A percentile compares a stretch with the other conserved stretches of the same genome.
These are phyloP conservation scores for Populus davidiana DNA, from an alignment of 345 rosid genomes.

Conservation along the genomic window DNA sequence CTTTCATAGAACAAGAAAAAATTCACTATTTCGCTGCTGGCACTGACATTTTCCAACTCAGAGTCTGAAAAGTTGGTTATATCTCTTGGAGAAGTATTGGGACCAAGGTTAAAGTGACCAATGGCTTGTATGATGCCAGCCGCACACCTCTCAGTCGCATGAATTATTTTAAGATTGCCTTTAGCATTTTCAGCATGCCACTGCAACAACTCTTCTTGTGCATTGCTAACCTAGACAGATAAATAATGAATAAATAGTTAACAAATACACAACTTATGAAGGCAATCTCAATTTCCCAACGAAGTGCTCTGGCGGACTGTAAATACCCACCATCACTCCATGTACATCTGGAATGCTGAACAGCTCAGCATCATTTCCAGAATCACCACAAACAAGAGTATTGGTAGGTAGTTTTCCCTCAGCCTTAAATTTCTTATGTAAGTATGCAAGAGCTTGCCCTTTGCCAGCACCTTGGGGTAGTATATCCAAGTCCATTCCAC, in stretches of 20 bases:
- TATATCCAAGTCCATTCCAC: conserved; percentile 92
- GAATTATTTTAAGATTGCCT: conserved; percentile 71
- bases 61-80: conserved; percentile 41
- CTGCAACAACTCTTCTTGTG: conserved; percentile 93
- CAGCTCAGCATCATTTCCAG: conserved; percentile 97
- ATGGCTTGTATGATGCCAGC: conserved; percentile 89
- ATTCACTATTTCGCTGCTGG: conserved; percentile 60
- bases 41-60: conserved; percentile 37
- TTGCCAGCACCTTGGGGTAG: conserved; percentile 96
- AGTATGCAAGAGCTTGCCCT: conserved; percentile 95
- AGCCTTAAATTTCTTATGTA: conserved; percentile 64
- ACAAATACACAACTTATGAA: background rate
- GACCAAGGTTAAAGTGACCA: conserved; percentile 86
- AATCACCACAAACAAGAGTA: conserved; percentile 96
- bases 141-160: conserved; percentile 87
- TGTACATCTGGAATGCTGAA: conserved; percentile 84
- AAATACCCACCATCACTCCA: conserved; percentile 79
- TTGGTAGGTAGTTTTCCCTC: conserved; percentile 71
- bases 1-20: conserved; percentile 76
- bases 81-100: conserved; percentile 85
- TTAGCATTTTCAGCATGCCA: conserved; percentile 92
- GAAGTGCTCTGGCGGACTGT: background rate
- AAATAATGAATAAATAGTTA: background rate
- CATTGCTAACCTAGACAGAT: conserved; percentile 69
- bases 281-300: conserved; percentile 1